Evolutionary conservation across 495 filamentous ascomycete genomes (phyloP), one percentile per base, ranked within the genome.

Genomic region (Bacidia gigantensis): DNA sequence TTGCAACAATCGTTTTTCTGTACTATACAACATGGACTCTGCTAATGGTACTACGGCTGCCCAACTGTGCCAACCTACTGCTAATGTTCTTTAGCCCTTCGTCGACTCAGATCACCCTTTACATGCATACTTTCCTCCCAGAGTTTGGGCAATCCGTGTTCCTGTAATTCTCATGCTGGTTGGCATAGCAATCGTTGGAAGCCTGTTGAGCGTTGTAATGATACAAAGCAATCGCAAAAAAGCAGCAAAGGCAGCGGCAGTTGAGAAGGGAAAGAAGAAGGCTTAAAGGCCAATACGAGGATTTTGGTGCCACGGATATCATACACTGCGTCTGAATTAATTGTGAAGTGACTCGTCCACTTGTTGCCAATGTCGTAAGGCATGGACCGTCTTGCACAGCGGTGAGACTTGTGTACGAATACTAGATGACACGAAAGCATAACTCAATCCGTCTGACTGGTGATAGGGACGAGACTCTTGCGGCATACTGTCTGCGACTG

Each of bases 21-120:
- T 99, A 99, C 77, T 99, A 99, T 71, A 93, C 89, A 17, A 79
- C 94, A 61, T 99, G 92, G 92, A 97, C 92, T 2, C 72, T 99
- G 51, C 76, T 96, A 50, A 96, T 99, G 86, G 92, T 95, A 77
- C 54, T 62, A 59, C 54, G 7, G 51, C 14, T 14, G 10, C 21
- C 17, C 12, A 46, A 14, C n/a, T 39, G 18, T 49, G 23, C 44
- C 52, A 51, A 25, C 29, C 46, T 53, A 29, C 29, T 11, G 9
- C 38, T 26, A 20, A 3, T 5, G n/a, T 5, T 22, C 24, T 17
- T 47, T 57, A 98, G 92, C 92, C 92, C 61, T 99, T 97, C 68
- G 93, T 99, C 63, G 92, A 97, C 70, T 75, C 80, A 12, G 87
- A 85, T 63, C 92, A 97, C 65, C 86, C 88, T 48, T 82, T 96